A percentile compares a stretch with the other conserved stretches of the same genome.
These are phyloP conservation scores for Mucor irregularis DNA, from an alignment of 371 early-diverging fungal genomes.

Conservation along the genomic window DNA sequence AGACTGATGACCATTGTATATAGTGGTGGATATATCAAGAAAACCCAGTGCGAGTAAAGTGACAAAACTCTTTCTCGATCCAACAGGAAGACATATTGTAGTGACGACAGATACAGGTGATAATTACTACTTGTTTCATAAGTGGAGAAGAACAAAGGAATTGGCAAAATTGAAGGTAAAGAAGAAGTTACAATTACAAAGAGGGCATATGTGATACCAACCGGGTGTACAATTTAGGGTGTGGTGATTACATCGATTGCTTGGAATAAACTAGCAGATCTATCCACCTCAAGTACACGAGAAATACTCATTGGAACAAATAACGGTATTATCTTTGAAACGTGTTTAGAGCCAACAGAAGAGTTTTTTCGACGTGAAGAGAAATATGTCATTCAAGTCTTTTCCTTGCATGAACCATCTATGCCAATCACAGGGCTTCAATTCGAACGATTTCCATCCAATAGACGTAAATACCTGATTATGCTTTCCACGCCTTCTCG, in stretches of 20 bases:
- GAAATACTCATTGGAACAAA: conserved; percentile 82
- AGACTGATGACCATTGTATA: too few relatives aligned
- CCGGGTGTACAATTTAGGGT: neutral
- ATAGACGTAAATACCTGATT: conserved; percentile 65
- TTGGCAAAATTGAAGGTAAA: conserved; percentile 71
- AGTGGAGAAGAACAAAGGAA: conserved; percentile 73
- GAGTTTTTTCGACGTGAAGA: conserved; percentile 85
- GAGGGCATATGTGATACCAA: too few relatives aligned
- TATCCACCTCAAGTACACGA: conserved; percentile 65
- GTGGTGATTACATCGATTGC: conserved; percentile 68
- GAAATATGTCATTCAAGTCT: conserved; percentile 71
- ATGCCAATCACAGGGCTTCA: conserved; percentile 79
- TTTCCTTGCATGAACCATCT: conserved; percentile 46
- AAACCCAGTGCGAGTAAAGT: conserved; percentile 62
- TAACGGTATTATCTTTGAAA: conserved; percentile 84
- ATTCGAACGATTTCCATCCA: conserved; percentile 73
- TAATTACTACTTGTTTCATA: conserved; percentile 79
- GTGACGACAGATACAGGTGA: conserved; percentile 84
- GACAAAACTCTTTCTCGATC: conserved; percentile 77
- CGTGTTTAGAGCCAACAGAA: conserved; percentile 80
- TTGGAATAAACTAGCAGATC: conserved; percentile 77
- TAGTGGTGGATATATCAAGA: conserved; percentile 77
- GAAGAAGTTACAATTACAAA: too few relatives aligned
- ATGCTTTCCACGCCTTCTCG: conserved; percentile 76
- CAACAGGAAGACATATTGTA: conserved; percentile 83